A percentile compares a stretch with the other conserved stretches of the same genome.
Conservation (phyloP, 345 rosid species). For the Atalantia buxifolia region DNA sequence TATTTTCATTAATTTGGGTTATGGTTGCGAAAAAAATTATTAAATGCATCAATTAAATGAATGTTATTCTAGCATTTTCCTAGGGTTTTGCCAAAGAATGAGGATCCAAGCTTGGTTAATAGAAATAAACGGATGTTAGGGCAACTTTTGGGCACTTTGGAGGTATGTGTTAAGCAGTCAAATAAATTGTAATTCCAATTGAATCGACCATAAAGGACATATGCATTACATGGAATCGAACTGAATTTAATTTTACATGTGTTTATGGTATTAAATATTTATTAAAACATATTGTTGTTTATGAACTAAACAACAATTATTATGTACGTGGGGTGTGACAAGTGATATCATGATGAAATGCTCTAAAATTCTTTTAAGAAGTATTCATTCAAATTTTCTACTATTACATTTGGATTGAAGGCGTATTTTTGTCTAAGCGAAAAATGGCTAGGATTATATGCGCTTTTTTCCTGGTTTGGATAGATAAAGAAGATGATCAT, state of each 20-base stretch:
- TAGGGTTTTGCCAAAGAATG: constrained; percentile 81
- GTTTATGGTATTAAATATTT: not conserved
- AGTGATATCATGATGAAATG: not conserved
- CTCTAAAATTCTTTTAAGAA: not conserved
- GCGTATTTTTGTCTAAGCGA: not conserved
- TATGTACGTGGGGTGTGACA: not conserved
- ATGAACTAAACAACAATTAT: not conserved
- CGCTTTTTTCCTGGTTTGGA: not conserved
- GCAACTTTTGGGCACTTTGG: constrained; percentile 92
- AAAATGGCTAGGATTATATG: not conserved
- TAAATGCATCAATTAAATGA: too few species aligned
- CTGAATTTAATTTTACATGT: not conserved
- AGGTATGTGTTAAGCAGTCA: constrained; percentile 47
- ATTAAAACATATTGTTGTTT: not conserved
- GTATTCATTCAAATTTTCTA: not conserved
- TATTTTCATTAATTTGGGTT: too few species aligned
- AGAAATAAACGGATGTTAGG: constrained; percentile 97
- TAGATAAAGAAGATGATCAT: not conserved
- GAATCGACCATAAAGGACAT: too few species aligned
- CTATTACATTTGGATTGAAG: not conserved
- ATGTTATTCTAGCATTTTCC: constrained; percentile 26
- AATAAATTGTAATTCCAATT: not conserved
- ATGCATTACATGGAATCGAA: not conserved
- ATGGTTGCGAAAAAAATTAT: too few species aligned
- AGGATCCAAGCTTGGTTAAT: constrained; percentile 87